Base-by-base conservation (phyloP, 2,329 filamentous ascomycete species). In the Fusarium fracticaudum region DNA sequence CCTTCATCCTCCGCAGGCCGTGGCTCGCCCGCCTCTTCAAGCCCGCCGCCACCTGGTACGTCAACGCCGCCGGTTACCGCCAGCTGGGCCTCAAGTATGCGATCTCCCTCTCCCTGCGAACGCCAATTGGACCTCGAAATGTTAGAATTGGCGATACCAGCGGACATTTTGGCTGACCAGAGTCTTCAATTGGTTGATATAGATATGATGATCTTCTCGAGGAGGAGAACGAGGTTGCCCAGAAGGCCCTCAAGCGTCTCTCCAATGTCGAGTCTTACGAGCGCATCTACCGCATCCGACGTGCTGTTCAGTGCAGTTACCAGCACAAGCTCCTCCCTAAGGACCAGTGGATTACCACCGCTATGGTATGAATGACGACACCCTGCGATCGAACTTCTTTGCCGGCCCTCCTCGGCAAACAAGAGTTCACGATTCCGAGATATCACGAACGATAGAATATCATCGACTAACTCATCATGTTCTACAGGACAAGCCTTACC, bases 151-250 rank as follows among this genome's bases (percentile, higher is more conserved):
- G 57, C 33, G n/a, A 68, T 50, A 29, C 35, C 13, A 11, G 41
- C n/a, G 69, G 35, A 57, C 18, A 60, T 44, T n/a, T 38, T 51
- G 45, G 77, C 79, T 81, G 74, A 81, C 73, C 53, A 53, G 40
- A 60, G 53, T 29, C 59, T 43, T 73, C 54, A 72, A 70, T 69
- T 70, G 60, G 31, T 65, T 74, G 54, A 72, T 54, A 69, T 57
- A 98, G 96, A 85, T 91, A 92, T 89, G 96, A 99, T 86, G 96
- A 99, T 84, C 87, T 99, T 83, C 93, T 98, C 83, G 91, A 93
- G 83, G 96, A 99, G 86, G 96, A 99, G 87, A 93, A 90, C 88
- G 93, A 96, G 80, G 86, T 88, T 67, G 94, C 98, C 80, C 92
- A 96, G 85, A 90, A 92, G 79, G 96, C 96, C 74, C 90, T 99